phyloP scores from a whole-genome alignment of 148 eudicot genomes.

The Drosera capensis region DNA sequence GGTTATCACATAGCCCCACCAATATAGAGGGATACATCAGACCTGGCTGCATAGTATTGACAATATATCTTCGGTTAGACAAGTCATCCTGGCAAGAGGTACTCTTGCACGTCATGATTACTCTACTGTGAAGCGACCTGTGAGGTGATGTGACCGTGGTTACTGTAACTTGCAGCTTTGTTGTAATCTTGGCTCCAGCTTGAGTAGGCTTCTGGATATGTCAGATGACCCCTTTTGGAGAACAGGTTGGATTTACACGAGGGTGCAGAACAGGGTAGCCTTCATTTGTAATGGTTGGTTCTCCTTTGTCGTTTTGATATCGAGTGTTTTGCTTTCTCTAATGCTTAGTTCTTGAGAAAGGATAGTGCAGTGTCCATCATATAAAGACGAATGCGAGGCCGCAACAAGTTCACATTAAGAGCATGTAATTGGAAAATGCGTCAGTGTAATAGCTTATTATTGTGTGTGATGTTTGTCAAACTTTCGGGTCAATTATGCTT shows the following conservation, averaged over 20 bases:
- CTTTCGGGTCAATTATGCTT: too few species aligned
- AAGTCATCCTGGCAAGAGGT: constrained; percentile 82
- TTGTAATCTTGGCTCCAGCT: constrained; percentile 41
- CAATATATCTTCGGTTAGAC: constrained; percentile 60
- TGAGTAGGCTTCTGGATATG: constrained; percentile 52
- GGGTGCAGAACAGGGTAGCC: constrained; percentile 56
- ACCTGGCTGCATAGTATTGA: constrained; percentile 88
- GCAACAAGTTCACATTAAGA: too few species aligned
- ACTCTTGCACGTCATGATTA: constrained; percentile 7
- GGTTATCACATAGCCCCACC: constrained; percentile 79
- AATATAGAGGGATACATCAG: constrained; percentile 91
- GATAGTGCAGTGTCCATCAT: too few species aligned
- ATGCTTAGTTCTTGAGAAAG: too few species aligned
- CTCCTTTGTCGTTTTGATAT: constrained; percentile 2
- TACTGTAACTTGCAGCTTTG: constrained; percentile 62
- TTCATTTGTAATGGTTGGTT: constrained; percentile 65
- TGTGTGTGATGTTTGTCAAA: too few species aligned
- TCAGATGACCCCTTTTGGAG: constrained; percentile 79
- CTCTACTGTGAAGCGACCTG: neutral
- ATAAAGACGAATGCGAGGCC: too few species aligned
- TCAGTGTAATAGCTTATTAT: too few species aligned
- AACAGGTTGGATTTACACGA: constrained; percentile 79
- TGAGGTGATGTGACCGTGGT: neutral
- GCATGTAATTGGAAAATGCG: too few species aligned
- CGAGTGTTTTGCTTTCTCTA: too few species aligned